Evolutionary conservation across 2,329 filamentous ascomycete species (phyloP), one percentile per base, ranked within the genome.

Genomic region (Ceratocystis eucalypticola): DNA sequence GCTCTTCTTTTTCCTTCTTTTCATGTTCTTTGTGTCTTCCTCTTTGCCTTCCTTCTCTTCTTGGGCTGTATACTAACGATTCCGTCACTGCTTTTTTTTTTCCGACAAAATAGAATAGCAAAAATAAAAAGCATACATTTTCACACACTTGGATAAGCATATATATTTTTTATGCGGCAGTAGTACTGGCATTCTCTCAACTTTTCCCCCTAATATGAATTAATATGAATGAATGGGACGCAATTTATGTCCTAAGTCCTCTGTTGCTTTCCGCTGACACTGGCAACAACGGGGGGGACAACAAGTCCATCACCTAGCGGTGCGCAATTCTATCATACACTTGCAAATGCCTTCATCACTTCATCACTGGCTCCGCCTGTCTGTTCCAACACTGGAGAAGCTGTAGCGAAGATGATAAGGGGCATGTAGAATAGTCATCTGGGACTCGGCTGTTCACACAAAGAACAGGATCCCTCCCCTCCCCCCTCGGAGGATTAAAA

Each of bases 1-100:
- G 37, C 59, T 25, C 59, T 62, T 44, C 41, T 44, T 62, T 45
- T 62, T 62, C n/a, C 59, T 62, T 62, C 41, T 62, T 62, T 44
- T 0, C 0, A 22, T 62, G 33, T 62, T 62, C 41, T 62, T 44
- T 45, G 17, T 62, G 20, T 37, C 41, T 62, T 62, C 41, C 59
- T 62, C 41, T 62, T 41, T 12, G 7, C 25, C 41, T 44, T 45
- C 30, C 41, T 22, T 44, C 44, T 20, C 41, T 33, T 62, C 37
- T 61, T 44, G 17, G n/a, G 22, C 50, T 25, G 5, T 33, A 5
- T 28, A 6, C 53, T 57, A 17, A 6, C 22, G 2, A 20, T 12
- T 12, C 22, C 15, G 20, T 25, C 12, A 17, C 25, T 6, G 7
- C 3, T 6, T 17, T 25, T 50, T 50, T 20, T 50, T 10, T 50